phyloP scores from a whole-genome alignment of 106 monocot genomes.

The Gastrodia elata region DNA sequence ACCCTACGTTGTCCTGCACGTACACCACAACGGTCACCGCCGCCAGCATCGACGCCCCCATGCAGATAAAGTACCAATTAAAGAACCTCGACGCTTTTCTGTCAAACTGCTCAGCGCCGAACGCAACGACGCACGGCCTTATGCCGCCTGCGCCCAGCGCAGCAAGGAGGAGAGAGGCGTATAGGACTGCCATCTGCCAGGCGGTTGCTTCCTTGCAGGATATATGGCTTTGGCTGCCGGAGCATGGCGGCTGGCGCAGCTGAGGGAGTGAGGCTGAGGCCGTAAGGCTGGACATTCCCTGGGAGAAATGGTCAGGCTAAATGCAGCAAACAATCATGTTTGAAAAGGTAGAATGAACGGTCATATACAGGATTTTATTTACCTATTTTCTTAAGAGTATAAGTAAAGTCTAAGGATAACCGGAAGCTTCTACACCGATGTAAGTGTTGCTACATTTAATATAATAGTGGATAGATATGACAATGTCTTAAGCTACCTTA shows the following conservation, averaged over 20 bases:
- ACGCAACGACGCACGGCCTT: slow-evolving; percentile 56
- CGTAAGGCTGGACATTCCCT: slow-evolving; percentile 71
- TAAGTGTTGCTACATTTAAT: too few species aligned
- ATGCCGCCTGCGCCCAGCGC: slow-evolving; percentile 52
- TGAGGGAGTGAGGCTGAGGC: slow-evolving; percentile 44
- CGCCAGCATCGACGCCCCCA: slow-evolving; percentile 42
- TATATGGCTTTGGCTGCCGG: slow-evolving; percentile 15
- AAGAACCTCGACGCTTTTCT: slow-evolving; percentile 52
- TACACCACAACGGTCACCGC: slow-evolving; percentile 62
- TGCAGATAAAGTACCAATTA: slow-evolving; percentile 74
- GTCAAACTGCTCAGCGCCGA: slow-evolving; percentile 67
- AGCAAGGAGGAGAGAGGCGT: slow-evolving; percentile 34
- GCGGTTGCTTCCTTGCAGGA: slow-evolving; percentile 34
- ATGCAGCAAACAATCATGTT: too few species aligned
- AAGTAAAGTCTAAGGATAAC: too few species aligned
- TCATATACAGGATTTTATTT: too few species aligned
- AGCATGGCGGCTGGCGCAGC: slow-evolving; percentile 53
- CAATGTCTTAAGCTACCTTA: too few species aligned
- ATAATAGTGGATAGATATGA: too few species aligned
- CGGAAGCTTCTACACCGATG: too few species aligned
- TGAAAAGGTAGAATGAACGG: too few species aligned
- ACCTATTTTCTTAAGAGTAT: too few species aligned
- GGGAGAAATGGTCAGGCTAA: too few species aligned
- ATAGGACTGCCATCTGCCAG: slow-evolving; percentile 45
- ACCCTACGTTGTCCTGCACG: slow-evolving; percentile 63